A percentile compares a stretch with the other conserved stretches of the same genome.
phyloP scores from a whole-genome alignment of 495 filamentous ascomycete genomes.

The Alectoria sarmentosa region DNA sequence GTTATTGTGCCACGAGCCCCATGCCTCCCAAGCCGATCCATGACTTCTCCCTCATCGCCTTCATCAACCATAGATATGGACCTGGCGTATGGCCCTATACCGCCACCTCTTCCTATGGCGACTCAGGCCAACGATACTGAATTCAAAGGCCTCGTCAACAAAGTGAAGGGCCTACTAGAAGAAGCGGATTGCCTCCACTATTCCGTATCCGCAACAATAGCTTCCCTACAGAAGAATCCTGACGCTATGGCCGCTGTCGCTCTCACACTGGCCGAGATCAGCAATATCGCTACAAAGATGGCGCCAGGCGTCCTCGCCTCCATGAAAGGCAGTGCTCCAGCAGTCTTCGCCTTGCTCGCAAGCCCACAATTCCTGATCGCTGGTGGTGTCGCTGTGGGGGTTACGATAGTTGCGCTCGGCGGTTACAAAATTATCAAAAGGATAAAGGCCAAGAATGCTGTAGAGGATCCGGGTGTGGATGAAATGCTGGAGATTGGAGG shows the following conservation, averaged over 20 bases:
- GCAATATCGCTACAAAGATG: slow-evolving; percentile 73
- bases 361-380: slow-evolving; percentile 92
- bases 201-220: slow-evolving; percentile 73
- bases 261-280: slow-evolving; percentile 86
- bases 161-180: slow-evolving; percentile 65
- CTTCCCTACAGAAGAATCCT: slow-evolving; percentile 81
- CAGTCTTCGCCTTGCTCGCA: slow-evolving; percentile 78
- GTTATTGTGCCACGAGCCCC: slow-evolving; percentile 13
- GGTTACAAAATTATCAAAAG: slow-evolving; percentile 96
- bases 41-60: slow-evolving; percentile 24
- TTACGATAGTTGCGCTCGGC: slow-evolving; percentile 88
- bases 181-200: slow-evolving; percentile 85
- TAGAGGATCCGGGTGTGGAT: slow-evolving; percentile 46
- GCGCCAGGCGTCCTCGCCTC: slow-evolving; percentile 66
- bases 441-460: slow-evolving; percentile 46
- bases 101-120: slow-evolving; percentile 40
- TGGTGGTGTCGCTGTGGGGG: slow-evolving; percentile 77
- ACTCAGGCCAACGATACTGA: slow-evolving; percentile 36
- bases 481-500: slow-evolving; percentile 52
- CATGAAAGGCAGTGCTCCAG: slow-evolving; percentile 72
- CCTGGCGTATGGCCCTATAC: slow-evolving; percentile 72
- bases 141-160: slow-evolving; percentile 56
- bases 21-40: slow-evolving; percentile 18
- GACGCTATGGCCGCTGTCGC: slow-evolving; percentile 94
- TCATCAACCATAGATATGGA: slow-evolving; percentile 66